Evolutionary conservation across 805 yeast genomes (phyloP).

Genomic region (Phaffomyces opuntiae): DNA sequence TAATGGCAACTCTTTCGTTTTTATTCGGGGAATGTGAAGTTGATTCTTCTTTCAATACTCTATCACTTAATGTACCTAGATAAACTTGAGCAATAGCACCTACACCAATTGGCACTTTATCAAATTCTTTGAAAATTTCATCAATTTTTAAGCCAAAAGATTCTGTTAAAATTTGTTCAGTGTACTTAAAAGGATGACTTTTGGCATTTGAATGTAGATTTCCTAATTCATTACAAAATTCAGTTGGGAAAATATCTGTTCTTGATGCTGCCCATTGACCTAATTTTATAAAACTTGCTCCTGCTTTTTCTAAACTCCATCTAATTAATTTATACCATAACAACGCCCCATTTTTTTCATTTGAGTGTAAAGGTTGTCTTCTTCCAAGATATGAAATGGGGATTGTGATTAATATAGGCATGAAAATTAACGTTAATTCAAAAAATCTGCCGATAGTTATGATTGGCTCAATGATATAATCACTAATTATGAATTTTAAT

Average conservation of each 20-base stretch:
- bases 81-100: conserved; percentile 99
- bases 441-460: conserved; percentile 61
- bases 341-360: conserved; percentile 53
- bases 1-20: conserved; percentile 71
- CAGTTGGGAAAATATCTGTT: conserved; percentile 82
- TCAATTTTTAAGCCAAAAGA: conserved; percentile 52
- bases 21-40: conserved; percentile 15
- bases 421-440: conserved; percentile 57
- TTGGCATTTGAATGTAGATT: conserved; percentile 77
- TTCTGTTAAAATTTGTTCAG: conserved; percentile 49
- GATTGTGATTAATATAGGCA: conserved; percentile 59
- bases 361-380: conserved; percentile 15
- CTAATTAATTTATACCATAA: conserved; percentile 67
- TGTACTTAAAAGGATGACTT: conserved; percentile 58
- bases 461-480: conserved; percentile 61
- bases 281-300: conserved; percentile 84
- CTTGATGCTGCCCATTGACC: conserved; percentile 99
- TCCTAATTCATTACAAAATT: conserved; percentile 70
- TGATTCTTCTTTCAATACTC: conserved; percentile 24
- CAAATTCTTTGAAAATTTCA: conserved; percentile 75
- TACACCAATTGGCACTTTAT: conserved; percentile 79
- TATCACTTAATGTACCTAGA: conserved; percentile 52
- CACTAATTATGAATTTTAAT: conserved; percentile 39
- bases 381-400: conserved; percentile 44
- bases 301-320: conserved; percentile 71